phyloP scores from a whole-genome alignment of 2,329 filamentous ascomycete genomes.

The Zymoseptoria ardabiliae region DNA sequence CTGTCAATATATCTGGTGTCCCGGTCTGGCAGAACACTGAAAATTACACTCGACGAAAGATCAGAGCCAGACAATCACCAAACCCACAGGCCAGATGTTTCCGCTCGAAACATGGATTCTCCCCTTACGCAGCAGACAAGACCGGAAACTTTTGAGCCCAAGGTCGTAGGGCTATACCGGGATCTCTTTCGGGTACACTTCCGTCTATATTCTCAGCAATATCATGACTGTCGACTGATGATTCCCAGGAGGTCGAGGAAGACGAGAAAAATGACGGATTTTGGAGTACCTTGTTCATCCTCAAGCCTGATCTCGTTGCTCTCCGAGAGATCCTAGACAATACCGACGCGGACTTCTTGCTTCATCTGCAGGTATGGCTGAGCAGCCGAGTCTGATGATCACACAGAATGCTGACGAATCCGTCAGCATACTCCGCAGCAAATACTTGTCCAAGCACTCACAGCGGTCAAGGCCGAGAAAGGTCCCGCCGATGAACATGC shows the following conservation, averaged over 20 bases:
- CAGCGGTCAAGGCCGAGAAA: constrained; percentile 54
- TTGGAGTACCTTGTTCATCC: constrained; percentile 91
- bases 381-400: neutral
- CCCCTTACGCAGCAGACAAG: constrained; percentile 87
- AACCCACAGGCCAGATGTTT: neutral
- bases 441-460: constrained; percentile 68
- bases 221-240: neutral
- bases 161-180: constrained; percentile 86
- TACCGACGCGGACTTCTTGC: constrained; percentile 65
- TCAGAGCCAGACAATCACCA: neutral
- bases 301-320: constrained; percentile 66
- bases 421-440: constrained; percentile 60
- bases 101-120: constrained; percentile 68
- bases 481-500: constrained; percentile 66
- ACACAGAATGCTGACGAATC: neutral
- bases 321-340: constrained; percentile 62
- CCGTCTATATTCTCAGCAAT: neutral
- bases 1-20: neutral
- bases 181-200: constrained; percentile 59
- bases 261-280: constrained; percentile 77
- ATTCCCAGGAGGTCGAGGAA: constrained; percentile 52
- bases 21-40: neutral
- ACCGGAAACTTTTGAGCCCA: constrained; percentile 86
- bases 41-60: neutral
- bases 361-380: constrained; percentile 59